Evolutionary conservation across 768 basidiomycete genomes (phyloP).

Genomic region (Boletus tomentosulus): DNA sequence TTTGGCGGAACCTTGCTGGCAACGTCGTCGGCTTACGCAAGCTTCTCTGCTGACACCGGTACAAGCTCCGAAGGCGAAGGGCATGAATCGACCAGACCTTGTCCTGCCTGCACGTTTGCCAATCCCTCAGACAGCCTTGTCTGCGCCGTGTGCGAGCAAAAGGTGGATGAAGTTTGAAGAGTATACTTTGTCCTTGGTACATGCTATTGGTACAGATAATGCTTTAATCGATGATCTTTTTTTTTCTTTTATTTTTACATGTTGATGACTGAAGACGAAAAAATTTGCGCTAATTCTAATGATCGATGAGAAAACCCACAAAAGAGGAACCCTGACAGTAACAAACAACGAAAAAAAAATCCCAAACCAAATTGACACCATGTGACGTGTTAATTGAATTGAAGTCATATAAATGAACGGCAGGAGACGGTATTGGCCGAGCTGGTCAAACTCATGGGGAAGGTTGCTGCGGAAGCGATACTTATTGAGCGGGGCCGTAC

Average conservation of each 20-base stretch:
- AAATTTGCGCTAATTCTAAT: conserved; percentile 28
- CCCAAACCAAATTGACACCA: conserved; percentile 28
- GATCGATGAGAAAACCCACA: conserved; percentile 28
- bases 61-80: conserved; percentile 34
- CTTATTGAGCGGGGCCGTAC: conserved; percentile 36
- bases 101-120: conserved; percentile 54
- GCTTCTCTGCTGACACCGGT: conserved; percentile 27
- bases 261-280: conserved; percentile 8
- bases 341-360: conserved; percentile 17
- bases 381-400: conserved; percentile 16
- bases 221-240: conserved; percentile 30
- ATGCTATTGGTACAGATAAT: conserved; percentile 33
- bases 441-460: conserved; percentile 20
- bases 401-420: conserved; percentile 27
- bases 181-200: conserved; percentile 23
- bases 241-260: conserved; percentile 21
- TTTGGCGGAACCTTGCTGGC: conserved; percentile 74
- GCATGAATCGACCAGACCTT: conserved; percentile 38
- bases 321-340: conserved; percentile 19
- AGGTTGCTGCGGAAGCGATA: conserved; percentile 23
- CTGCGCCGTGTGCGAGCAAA: conserved; percentile 45
- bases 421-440: conserved; percentile 19
- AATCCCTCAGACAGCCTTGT: conserved; percentile 41
- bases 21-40: conserved; percentile 32
- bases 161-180: conserved; percentile 26